Percentiles rank a stretch among this genome's conserved stretches.
Conservation (phyloP, 2,329 filamentous ascomycete genomes). For the Aspergillus novofumigatus region DNA sequence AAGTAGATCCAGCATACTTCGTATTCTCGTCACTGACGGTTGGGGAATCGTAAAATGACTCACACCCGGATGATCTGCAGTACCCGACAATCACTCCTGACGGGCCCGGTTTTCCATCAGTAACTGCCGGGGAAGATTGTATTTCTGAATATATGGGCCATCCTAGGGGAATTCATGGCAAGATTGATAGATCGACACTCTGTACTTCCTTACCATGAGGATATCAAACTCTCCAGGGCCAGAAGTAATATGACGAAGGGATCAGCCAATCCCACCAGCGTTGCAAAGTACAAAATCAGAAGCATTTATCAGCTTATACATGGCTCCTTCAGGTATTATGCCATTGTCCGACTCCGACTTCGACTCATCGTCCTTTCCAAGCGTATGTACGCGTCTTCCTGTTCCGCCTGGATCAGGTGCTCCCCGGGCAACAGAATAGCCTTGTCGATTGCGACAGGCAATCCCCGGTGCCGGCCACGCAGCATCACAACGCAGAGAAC, state of each 20-base stretch:
- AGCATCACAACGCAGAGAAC: constrained; percentile 54
- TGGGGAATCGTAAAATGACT: background rate
- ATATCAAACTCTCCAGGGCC: too few relatives aligned
- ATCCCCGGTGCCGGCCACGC: constrained; percentile 48
- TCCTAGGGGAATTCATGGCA: too few relatives aligned
- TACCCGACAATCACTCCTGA: too few relatives aligned
- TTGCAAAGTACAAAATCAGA: too few relatives aligned
- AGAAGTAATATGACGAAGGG: too few relatives aligned
- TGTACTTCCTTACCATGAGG: too few relatives aligned
- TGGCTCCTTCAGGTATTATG: background rate
- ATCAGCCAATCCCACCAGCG: too few relatives aligned
- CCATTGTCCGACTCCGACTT: background rate
- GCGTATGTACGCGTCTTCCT: constrained; percentile 19
- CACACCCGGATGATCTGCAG: background rate
- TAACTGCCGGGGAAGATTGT: too few relatives aligned
- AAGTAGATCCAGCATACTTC: background rate
- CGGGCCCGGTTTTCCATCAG: too few relatives aligned
- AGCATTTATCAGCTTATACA: too few relatives aligned
- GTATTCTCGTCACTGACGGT: background rate
- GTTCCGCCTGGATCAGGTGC: constrained; percentile 26
- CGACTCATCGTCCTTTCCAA: background rate
- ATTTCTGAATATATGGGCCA: too few relatives aligned
- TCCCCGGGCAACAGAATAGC: constrained; percentile 35
- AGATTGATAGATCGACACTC: too few relatives aligned
- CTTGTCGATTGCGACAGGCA: constrained; percentile 51